Base-by-base conservation (phyloP, 768 basidiomycete species). In the Leccinum incarnatum region DNA sequence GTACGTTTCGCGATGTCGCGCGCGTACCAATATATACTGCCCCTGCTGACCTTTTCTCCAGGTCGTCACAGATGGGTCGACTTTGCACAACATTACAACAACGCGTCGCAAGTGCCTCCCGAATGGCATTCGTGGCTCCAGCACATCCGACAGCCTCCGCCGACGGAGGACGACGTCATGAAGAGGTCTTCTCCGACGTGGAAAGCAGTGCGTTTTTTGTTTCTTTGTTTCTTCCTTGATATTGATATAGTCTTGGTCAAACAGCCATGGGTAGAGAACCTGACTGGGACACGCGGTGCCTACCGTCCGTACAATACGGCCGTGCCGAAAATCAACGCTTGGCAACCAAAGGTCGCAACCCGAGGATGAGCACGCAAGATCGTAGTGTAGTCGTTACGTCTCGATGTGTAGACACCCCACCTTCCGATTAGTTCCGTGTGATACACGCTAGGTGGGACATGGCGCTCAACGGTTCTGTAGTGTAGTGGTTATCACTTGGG, bases 51-150 rank as follows among this genome's bases (percentile, higher is more conserved):
- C 10, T 8, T 8, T 5, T 12, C 2, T 49, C 12, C 72, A 92
- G 95, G 95, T 67, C 91, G 96, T 65, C 94, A 97, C 71, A 85
- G 96, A 74, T 98, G 96, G 96, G 87, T 98, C 46, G 96, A 98
- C 77, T 93, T 83, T 68, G 82, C 88, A 17, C 94, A 97, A 84
- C 91, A 95, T 69, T 84, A 94, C 61, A 87, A 81, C 75, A 89
- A 98, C 67, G 93, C 91, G n/a, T 83, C 92, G 0, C 96, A 99
- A 78, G 87, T 97, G 36, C 91, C 94, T 15, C 84, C 95, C 1
- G 95, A 96, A 75, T 98, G 96, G 96, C 96, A 97, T 77, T 86
- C 95, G 5, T 98, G 95, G 95, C 76, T 98, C 37, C 81, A 82
- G 10, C 94, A 97, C 69, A 97, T 96, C 67, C 89, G 96, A 51